phyloP scores from a whole-genome alignment of 768 basidiomycete species.

The Phaffia tasmanica region DNA sequence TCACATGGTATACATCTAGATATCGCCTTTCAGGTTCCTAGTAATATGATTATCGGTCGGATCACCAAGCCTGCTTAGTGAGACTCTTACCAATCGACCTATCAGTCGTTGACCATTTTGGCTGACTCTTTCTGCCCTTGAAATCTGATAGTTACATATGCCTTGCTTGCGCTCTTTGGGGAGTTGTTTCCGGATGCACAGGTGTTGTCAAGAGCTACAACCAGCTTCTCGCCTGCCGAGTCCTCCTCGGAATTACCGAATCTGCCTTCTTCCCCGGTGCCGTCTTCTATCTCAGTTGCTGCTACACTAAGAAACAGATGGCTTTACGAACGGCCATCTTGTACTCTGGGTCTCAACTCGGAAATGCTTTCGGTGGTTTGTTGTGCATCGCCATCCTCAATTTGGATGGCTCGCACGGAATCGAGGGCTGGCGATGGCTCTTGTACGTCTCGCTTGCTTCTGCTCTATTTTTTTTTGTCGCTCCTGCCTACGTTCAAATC shows the following conservation, averaged over 20 bases:
- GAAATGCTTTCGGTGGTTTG: constrained; percentile 35
- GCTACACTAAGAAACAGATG: constrained; percentile 24
- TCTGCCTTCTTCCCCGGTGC: constrained; percentile 34
- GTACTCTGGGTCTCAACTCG: constrained; percentile 30
- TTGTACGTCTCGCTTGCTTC: constrained; percentile 4
- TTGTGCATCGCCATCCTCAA: constrained; percentile 34
- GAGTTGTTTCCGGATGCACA: constrained; percentile 32
- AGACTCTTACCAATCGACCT: neutral
- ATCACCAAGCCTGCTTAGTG: neutral
- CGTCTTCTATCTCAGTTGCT: constrained; percentile 32
- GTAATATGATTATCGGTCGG: constrained; percentile 5
- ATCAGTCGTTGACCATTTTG: neutral
- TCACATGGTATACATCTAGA: constrained; percentile 5
- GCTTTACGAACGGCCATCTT: constrained; percentile 31
- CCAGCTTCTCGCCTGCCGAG: constrained; percentile 31
- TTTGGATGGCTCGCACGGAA: constrained; percentile 30
- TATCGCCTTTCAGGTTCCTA: constrained; percentile 29
- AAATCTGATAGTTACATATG: constrained; percentile 33
- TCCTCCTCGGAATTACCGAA: constrained; percentile 27
- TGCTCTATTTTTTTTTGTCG: constrained; percentile 20
- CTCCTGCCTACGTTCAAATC: neutral
- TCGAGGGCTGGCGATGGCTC: constrained; percentile 37
- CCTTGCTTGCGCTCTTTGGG: constrained; percentile 29
- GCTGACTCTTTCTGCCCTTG: constrained; percentile 26
- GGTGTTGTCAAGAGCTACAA: constrained; percentile 31